Conservation (phyloP, 1,284 basidiomycete species). For the Thecaphora thlaspeos region DNA sequence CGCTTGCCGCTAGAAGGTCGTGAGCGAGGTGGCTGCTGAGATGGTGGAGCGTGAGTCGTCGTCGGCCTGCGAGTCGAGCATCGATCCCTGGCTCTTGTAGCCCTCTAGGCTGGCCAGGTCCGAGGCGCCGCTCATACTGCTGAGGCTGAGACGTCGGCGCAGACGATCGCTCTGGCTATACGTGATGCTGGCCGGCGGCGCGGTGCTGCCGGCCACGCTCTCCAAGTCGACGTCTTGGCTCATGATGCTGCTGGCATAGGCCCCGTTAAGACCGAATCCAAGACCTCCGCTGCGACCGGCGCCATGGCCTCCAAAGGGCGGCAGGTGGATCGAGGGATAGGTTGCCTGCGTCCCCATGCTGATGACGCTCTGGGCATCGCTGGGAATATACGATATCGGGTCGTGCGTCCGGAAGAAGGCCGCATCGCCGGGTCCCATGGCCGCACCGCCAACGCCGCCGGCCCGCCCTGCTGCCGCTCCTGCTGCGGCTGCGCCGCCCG, state of each 20-base stretch:
- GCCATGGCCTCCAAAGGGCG: conserved; percentile 13
- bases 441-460: conserved; percentile 1
- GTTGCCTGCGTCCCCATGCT: conserved; percentile 47
- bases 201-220: conserved; percentile 24
- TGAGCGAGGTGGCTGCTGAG: conserved; percentile 49
- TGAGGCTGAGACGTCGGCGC: conserved; percentile 36
- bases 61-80: conserved; percentile 18
- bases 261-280: conserved; percentile 5
- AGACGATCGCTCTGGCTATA: conserved; percentile 49
- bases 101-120: conserved; percentile 42
- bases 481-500: conserved; percentile 2
- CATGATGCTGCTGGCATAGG: conserved; percentile 46
- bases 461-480: conserved; percentile 1
- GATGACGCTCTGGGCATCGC: conserved; percentile 63
- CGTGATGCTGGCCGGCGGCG: conserved; percentile 35
- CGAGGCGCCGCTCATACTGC: conserved; percentile 31
- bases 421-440: conserved; percentile 68
- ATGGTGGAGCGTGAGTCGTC: conserved; percentile 43
- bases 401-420: conserved; percentile 95
- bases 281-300: conserved; percentile 4
- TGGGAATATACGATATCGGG: conserved; percentile 87
- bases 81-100: conserved; percentile 45
- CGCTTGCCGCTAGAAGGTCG: conserved; percentile 42
- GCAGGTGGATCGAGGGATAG: conserved; percentile 39
- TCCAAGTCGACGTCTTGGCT: conserved; percentile 43